Base-by-base conservation (phyloP, 1,284 basidiomycete genomes). In the Papiliotrema flavescens region DNA sequence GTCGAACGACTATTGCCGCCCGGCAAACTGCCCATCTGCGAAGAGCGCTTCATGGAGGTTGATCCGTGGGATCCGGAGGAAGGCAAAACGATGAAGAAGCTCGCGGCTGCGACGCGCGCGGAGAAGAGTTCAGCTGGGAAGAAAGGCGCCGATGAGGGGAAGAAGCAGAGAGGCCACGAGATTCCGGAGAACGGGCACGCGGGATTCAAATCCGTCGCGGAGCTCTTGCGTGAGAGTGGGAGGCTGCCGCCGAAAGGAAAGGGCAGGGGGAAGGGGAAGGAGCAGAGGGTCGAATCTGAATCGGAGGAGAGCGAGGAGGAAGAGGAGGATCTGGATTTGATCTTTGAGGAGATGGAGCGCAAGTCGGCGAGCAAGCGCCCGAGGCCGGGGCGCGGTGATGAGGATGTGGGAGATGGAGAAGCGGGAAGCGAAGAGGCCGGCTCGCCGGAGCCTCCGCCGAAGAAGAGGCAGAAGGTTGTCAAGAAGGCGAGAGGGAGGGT, bases 1-100 rank as follows among this genome's bases (percentile, higher is more conserved):
- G 91, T 94, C 44, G 84, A 87, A 60, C 86, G 91, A 0, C 80
- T 99, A 13, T 77, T 98, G 0, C 94, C 96, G 0, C 82, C 83
- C 19, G 80, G 88, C 61, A 78, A 87, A 58, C 84, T 87, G 40
- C 94, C 94, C 0, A 79, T 82, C 59, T 87, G 85, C 60, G 76
- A 90, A 26, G 89, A 96, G 77, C 85, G 88, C 76, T 78, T 79
- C 42, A 90, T 98, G 84, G 60, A 62, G 0, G 67, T 78, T 14
- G 77, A 77, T 54, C 64, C 66, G 0, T 76, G 74, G 71, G 68
- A 71, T 45, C 70, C 73, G 4, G 63, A 65, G 17, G 69, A 68
- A 32, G 63, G 66, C 37, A 67, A 70, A 34, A 65, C 60, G 47
- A 51, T 57, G 32, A 49, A 60, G 53, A 54, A 66, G n/a, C 52